Evolutionary conservation across 1,139 yeast species (phyloP).

Genomic region (Taphrina pruni): DNA sequence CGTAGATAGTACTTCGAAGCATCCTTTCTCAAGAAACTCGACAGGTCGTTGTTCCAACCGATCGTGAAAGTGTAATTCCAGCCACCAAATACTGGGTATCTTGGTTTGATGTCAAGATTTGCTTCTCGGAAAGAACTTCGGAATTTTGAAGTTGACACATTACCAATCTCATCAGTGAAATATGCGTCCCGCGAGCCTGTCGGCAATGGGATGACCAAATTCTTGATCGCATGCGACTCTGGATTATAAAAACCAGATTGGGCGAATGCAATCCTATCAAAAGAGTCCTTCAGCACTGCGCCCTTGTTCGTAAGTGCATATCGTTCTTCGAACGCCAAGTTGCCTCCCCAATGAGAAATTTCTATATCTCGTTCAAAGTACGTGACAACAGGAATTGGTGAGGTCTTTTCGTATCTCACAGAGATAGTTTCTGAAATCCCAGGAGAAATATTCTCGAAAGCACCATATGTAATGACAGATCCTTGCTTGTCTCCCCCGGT

Average conservation of each 20-base stretch:
- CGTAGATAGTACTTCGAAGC: conserved; percentile 64
- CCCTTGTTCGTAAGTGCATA: conserved; percentile 81
- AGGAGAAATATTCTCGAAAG: conserved; percentile 59
- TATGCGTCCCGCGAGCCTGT: conserved; percentile 66
- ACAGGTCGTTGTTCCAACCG: conserved; percentile 79
- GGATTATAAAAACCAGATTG: conserved; percentile 49
- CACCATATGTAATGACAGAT: conserved; percentile 63
- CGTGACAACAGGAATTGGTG: conserved; percentile 68
- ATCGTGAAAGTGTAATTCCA: conserved; percentile 96
- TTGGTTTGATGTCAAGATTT: conserved; percentile 69
- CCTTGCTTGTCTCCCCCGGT: conserved; percentile 54
- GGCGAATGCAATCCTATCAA: conserved; percentile 53
- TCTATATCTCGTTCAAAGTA: conserved; percentile 76
- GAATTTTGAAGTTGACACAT: conserved; percentile 80
- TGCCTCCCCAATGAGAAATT: conserved; percentile 76
- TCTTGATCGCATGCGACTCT: conserved; percentile 53
- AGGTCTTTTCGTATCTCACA: conserved; percentile 68
- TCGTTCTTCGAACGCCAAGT: conserved; percentile 76
- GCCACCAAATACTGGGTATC: conserved; percentile 93
- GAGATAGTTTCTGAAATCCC: conserved; percentile 57
- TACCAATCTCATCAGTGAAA: conserved; percentile 88
- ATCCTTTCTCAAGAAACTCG: conserved; percentile 58
- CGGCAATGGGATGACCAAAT: conserved; percentile 61
- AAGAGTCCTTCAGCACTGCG: conserved; percentile 64
- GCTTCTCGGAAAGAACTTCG: conserved; percentile 52